A percentile compares a stretch with the other conserved stretches of the same genome.
Conservation (phyloP, 805 yeast genomes). For the Starmerella floris region DNA sequence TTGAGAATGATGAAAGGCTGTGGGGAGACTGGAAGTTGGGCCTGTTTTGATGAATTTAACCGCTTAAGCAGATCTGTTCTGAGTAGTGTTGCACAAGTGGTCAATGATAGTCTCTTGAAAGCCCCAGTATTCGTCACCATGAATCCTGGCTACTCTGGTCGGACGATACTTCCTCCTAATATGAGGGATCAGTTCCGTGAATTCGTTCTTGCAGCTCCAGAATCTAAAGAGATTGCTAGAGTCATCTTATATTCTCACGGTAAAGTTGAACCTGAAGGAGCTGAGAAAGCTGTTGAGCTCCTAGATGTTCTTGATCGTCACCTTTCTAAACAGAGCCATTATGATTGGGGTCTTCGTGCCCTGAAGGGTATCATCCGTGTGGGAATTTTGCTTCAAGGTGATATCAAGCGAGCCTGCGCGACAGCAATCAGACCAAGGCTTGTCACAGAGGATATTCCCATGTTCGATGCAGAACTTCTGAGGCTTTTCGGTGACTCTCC, state of each 20-base stretch:
- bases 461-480: constrained; percentile 6
- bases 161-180: constrained; percentile 74
- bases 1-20: constrained; percentile 66
- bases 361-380: constrained; percentile 51
- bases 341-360: constrained; percentile 83
- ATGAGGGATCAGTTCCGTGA: constrained; percentile 64
- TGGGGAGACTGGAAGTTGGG: constrained; percentile 81
- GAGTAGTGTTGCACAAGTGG: constrained; percentile 73
- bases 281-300: constrained; percentile 42
- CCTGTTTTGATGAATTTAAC: constrained; percentile 91
- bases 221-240: constrained; percentile 51
- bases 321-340: constrained; percentile 51
- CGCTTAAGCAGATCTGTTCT: constrained; percentile 56
- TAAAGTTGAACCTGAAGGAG: constrained; percentile 31
- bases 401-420: constrained; percentile 39
- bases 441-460: constrained; percentile 36
- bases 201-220: constrained; percentile 63
- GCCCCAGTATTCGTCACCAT: constrained; percentile 73
- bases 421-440: constrained; percentile 60
- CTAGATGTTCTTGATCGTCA: constrained; percentile 34
- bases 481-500: not conserved
- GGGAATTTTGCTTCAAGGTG: constrained; percentile 39
- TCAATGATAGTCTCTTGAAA: constrained; percentile 41
- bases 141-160: constrained; percentile 81
- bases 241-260: constrained; percentile 65